These are phyloP conservation scores for Haematococcus lacustris DNA, from an alignment of 139 green algal genomes.

Conservation along the genomic window DNA sequence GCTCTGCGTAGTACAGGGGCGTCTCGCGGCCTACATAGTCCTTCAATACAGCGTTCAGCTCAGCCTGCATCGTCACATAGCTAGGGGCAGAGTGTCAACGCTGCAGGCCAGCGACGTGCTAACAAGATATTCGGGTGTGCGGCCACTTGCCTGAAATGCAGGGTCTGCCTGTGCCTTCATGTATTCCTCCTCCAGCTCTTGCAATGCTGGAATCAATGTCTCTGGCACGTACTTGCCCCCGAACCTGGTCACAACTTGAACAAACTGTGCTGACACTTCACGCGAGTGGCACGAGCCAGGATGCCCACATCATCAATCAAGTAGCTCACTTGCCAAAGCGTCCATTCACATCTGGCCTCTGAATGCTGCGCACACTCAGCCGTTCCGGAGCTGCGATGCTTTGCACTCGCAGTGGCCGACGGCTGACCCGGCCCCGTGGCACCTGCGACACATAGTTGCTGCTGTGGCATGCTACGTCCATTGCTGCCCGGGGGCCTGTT, in stretches of 20 bases:
- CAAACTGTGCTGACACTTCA: not conserved
- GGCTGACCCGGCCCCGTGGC: not conserved
- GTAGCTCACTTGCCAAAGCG: conserved; percentile 3
- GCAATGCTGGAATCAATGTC: conserved; percentile 89
- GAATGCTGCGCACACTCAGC: not conserved
- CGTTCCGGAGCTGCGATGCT: not conserved
- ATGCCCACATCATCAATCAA: not conserved
- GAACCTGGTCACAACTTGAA: conserved; percentile 40
- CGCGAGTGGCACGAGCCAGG: not conserved
- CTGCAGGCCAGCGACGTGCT: too few species aligned
- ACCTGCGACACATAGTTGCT: too few species aligned
- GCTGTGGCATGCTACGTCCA: too few species aligned
- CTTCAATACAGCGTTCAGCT: conserved; percentile 82
- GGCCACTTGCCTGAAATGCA: conserved; percentile 43
- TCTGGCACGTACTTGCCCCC: conserved; percentile 97
- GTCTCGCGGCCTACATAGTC: conserved; percentile 92
- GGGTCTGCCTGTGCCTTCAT: conserved; percentile 54
- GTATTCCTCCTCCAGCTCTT: conserved; percentile 82
- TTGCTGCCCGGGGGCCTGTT: too few species aligned
- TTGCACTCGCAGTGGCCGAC: not conserved
- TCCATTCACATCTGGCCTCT: not conserved
- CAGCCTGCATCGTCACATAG: too few species aligned
- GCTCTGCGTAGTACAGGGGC: conserved; percentile 91
- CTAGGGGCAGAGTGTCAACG: too few species aligned
- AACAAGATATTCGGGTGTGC: too few species aligned